Evolutionary conservation across 805 yeast species (phyloP).

Genomic region (Phaffomyces antillensis): DNA sequence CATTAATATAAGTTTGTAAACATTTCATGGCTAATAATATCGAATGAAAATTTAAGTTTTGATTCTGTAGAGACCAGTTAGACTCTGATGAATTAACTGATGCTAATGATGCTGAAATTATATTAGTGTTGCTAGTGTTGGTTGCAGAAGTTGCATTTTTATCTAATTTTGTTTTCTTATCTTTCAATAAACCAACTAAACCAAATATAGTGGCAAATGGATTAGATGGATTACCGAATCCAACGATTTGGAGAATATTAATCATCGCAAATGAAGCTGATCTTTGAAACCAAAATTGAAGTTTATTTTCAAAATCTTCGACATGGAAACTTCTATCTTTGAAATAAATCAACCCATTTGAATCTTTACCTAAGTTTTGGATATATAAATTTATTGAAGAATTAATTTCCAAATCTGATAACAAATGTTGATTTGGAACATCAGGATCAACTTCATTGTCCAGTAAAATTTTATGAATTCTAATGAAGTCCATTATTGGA

Average conservation of each 20-base stretch:
- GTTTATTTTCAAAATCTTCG: conserved; percentile 24
- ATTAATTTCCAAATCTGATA: conserved; percentile 40
- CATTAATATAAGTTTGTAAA: conserved; percentile 55
- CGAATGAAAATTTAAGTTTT: conserved; percentile 38
- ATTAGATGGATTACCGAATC: conserved; percentile 68
- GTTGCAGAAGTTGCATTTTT: conserved; percentile 29
- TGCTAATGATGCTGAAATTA: background rate
- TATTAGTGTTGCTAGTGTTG: background rate
- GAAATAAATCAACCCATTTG: conserved; percentile 57
- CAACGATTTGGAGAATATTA: conserved; percentile 66
- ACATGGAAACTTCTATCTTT: conserved; percentile 21
- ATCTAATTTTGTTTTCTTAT: conserved; percentile 66
- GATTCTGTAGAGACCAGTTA: conserved; percentile 4
- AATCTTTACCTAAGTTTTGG: conserved; percentile 30
- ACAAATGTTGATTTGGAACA: conserved; percentile 22
- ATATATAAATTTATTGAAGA: conserved; percentile 5
- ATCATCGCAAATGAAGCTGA: conserved; percentile 71
- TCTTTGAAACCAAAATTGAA: conserved; percentile 69
- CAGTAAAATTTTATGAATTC: conserved; percentile 21
- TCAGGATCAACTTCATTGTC: conserved; percentile 30
- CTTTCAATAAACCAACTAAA: conserved; percentile 64
- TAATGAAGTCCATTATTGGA: conserved; percentile 25
- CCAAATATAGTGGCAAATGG: conserved; percentile 73
- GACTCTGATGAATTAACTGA: conserved; percentile 24
- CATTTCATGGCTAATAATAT: conserved; percentile 64